Conservation (phyloP, 2,329 filamentous ascomycete species). For the Leptographium galeiforme region DNA sequence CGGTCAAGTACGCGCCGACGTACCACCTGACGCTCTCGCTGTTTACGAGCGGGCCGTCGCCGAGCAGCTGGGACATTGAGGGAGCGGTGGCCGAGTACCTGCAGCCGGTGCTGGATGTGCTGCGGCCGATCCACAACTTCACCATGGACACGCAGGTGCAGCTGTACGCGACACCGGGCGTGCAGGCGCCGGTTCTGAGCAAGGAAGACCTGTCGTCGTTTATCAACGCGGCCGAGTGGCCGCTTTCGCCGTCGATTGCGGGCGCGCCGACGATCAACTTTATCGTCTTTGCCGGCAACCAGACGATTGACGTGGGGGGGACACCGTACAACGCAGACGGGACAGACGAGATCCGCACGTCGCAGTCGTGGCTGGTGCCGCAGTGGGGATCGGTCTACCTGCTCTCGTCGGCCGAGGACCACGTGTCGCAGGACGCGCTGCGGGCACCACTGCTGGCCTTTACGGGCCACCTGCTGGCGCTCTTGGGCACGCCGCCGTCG, state of each 20-base stretch:
- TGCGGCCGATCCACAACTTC: constrained; percentile 81
- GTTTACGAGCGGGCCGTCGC: constrained; percentile 65
- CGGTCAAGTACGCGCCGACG: constrained; percentile 81
- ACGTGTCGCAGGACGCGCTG: constrained; percentile 52
- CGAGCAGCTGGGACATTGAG: constrained; percentile 87
- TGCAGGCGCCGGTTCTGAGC: constrained; percentile 50
- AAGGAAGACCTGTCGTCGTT: constrained; percentile 87
- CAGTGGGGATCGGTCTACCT: constrained; percentile 75
- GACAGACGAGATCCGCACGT: constrained; percentile 20
- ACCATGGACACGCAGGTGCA: constrained; percentile 95
- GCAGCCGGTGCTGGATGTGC: constrained; percentile 63
- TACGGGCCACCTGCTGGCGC: constrained; percentile 74
- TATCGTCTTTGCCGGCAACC: constrained; percentile 74
- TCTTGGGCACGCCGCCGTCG: constrained; percentile 71
- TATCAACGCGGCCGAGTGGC: constrained; percentile 97
- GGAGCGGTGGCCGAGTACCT: constrained; percentile 69
- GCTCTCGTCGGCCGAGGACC: constrained; percentile 33
- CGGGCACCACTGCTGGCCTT: constrained; percentile 78
- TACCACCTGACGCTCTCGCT: constrained; percentile 95
- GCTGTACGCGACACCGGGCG: constrained; percentile 67
- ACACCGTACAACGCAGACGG: background rate
- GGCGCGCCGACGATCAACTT: constrained; percentile 92
- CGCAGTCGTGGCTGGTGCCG: constrained; percentile 75
- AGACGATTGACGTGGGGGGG: constrained; percentile 43
- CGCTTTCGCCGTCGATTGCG: constrained; percentile 84